Evolutionary conservation across 2,329 filamentous ascomycete species (phyloP), one percentile per base, ranked within the genome.

Genomic region (Fusarium sp.): DNA sequence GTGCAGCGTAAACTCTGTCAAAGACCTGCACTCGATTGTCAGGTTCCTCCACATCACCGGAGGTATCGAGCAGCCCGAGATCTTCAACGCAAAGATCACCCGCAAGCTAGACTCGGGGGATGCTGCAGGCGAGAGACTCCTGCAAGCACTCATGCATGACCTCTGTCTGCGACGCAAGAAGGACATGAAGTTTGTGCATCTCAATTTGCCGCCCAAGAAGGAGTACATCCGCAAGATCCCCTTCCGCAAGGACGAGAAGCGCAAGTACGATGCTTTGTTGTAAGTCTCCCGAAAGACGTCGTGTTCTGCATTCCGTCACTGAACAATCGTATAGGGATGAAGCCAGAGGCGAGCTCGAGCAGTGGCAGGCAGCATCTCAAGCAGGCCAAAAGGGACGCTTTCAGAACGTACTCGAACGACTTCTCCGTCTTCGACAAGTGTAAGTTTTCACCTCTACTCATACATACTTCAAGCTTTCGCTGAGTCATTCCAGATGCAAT

Each of bases 171-270:
- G 93, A 33, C 86, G 93, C 33, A 89, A 88, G 74, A 97, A 97
- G 73, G 88, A 94, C 52, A 96, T 97, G 92, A 83, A 83, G 6
- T 96, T 96, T 70, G 84, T 97, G 48, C 91, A 96, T 65, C 79
- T 96, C 17, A 89, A 87, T 60, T 80, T 96, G 9, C 92, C 93
- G 0, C 80, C 87, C 13, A 87, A 96, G 69, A 88, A 87, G 1
- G 92, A 94, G 70, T 93, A 89, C 64, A 80, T 95, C 6, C 88
- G 95, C 68, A 85, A 85, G 9, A 86, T 96, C 65, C 81, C 87
- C 9, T 92, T 96, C 68, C 83, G 87, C 38, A 75, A 84, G 0
- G 87, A 93, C 32, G 93, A 96, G 73, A 82, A 87, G 65, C 84
- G 87, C 67, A 91, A 90, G 75, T 97, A 96, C 70, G 85, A 92